Conservation (phyloP, 192 early-diverging fungal species). For the Dissophora globulifera region DNA sequence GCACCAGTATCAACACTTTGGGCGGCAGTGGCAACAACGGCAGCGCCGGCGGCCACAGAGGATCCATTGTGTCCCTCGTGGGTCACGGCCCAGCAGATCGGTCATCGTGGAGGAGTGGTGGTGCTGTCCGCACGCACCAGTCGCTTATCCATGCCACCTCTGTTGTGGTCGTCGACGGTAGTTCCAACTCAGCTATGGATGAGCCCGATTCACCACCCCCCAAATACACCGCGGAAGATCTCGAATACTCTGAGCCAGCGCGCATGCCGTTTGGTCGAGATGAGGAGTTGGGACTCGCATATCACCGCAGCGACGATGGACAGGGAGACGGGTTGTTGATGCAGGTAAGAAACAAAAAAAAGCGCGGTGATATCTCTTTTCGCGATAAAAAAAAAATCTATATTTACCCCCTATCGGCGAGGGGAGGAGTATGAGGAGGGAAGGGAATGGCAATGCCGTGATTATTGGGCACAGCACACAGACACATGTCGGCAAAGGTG, state of each 20-base stretch:
- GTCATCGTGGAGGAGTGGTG: slow-evolving; percentile 8
- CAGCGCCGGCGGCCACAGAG: too few species aligned
- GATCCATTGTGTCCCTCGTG: neutral
- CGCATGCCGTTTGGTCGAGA: slow-evolving; percentile 6
- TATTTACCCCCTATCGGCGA: too few species aligned
- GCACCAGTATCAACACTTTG: too few species aligned
- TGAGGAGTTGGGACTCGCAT: slow-evolving; percentile 8
- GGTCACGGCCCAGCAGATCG: slow-evolving; percentile 4
- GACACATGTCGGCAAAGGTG: too few species aligned
- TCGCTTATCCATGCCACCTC: slow-evolving; percentile 1
- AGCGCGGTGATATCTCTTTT: too few species aligned
- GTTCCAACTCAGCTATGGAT: neutral
- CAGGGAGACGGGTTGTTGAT: slow-evolving; percentile 36
- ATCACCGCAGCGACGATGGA: neutral
- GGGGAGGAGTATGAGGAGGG: too few species aligned
- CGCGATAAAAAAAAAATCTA: too few species aligned
- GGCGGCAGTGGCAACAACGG: too few species aligned
- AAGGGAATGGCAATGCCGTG: too few species aligned
- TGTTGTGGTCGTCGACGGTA: neutral
- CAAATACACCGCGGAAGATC: slow-evolving; percentile 38
- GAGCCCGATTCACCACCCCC: slow-evolving; percentile 28
- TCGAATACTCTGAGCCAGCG: slow-evolving; percentile 41
- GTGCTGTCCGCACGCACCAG: neutral
- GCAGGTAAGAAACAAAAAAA: too few species aligned
- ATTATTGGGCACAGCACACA: too few species aligned